Base-by-base conservation (phyloP, 1,139 yeast species). In the Taphrina pruni region DNA sequence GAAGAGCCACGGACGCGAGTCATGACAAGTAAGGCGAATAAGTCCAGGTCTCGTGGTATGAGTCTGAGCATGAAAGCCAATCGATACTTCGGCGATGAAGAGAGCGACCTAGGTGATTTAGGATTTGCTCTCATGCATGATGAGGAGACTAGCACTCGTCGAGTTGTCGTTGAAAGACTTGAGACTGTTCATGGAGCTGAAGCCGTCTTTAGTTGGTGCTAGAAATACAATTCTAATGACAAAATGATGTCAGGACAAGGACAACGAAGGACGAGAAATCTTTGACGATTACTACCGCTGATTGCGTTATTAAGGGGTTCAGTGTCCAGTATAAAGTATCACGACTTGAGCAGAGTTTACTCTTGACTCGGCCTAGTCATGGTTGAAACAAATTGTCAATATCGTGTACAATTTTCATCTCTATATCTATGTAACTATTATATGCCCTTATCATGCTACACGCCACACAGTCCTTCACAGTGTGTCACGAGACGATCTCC, bases 161-260 rank as follows among this genome's bases (percentile, higher is more conserved):
- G 78, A 60, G 90, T 87, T 2, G 81, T 87, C 6, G 85, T 88
- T 5, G 93, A 88, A 75, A 78, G 90, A 68, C 75, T 88, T 26
- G 87, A 86, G 73, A 82, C 85, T 39, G 88, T 85, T 1, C 81
- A 81, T 12, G 80, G 84, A 17, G 84, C 81, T 70, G 61, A 55
- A 38, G 87, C 88, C 0, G 86, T 88, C 0, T 88, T 88, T 73
- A 86, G 91, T 0, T 88, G 92, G 87, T 88, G 91, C 74, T 88
- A 72, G 32, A 26, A 26, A 26, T 4, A 26, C 32, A 26, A 26
- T 26, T 26, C 32, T 26, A 26, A 26, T 26, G 32, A 4, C 32
- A 26, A 26, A 26, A 26, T 26, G 4, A 26, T 26, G 32, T 2
- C 32, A 26, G 32, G 32, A 4, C 32, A 26, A 26, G 32, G 32